These are phyloP conservation scores for Cladosporium sp. DNA, from an alignment of 2,329 filamentous ascomycete species.

Conservation along the genomic window DNA sequence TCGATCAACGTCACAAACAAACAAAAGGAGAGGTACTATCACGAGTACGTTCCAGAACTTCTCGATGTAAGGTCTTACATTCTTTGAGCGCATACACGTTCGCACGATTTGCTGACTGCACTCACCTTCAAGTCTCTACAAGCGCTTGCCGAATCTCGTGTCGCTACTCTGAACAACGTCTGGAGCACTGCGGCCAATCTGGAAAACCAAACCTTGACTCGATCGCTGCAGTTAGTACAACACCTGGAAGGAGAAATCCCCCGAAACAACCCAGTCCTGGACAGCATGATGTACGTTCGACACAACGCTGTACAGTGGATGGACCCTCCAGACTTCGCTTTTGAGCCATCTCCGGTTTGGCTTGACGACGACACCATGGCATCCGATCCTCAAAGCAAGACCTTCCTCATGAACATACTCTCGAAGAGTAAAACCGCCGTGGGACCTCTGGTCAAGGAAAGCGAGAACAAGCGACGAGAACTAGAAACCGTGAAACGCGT, in stretches of 20 bases:
- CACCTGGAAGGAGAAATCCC: conserved; percentile 76
- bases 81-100: not conserved
- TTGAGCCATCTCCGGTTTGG: conserved; percentile 96
- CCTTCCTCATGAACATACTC: conserved; percentile 87
- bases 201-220: conserved; percentile 72
- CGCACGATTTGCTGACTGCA: not conserved
- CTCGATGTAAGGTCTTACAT: conserved; percentile 62
- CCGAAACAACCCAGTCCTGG: conserved; percentile 80
- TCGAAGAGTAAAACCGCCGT: conserved; percentile 85
- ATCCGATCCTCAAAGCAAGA: conserved; percentile 78
- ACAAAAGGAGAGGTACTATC: conserved; percentile 95
- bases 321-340: conserved; percentile 78
- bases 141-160: conserved; percentile 86
- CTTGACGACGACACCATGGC: conserved; percentile 87
- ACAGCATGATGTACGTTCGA: conserved; percentile 96
- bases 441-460: conserved; percentile 73
- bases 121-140: conserved; percentile 59
- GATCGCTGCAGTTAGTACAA: conserved; percentile 67
- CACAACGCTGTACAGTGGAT: conserved; percentile 83
- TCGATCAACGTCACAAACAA: conserved; percentile 96
- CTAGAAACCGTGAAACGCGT: conserved; percentile 72
- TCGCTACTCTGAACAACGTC: conserved; percentile 74
- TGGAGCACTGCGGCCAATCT: conserved; percentile 79
- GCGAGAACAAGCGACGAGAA: conserved; percentile 81
- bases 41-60: conserved; percentile 92